Evolutionary conservation across 495 filamentous ascomycete species (phyloP), one percentile per base, ranked within the genome.

Genomic region (Talaromyces trachyspermus): DNA sequence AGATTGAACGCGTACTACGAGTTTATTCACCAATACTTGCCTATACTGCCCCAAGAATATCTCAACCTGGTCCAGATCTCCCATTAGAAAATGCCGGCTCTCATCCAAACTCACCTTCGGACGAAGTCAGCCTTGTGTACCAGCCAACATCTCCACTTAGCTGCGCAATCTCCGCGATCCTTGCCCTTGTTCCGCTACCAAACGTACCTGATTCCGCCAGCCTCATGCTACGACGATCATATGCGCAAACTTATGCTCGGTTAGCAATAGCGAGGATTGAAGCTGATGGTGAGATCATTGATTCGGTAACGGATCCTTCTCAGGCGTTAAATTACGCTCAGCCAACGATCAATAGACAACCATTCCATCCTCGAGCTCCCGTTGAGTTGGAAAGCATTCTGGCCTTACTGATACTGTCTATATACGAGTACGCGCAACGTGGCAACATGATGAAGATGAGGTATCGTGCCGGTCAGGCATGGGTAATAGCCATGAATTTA

Each of bases 371-470:
- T 15, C 61, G 56, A 18, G 63, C 69, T 8, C 77, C 77, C 3
- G 60, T 76, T 14, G 75, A 79, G 42, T 54, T 76, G 7, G 78
- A 82, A 55, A 68, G 64, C 33, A 56, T 80, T 26, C 65, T 82
- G 18, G 75, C 78, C 12, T 64, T 80, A 22, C 54, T 81, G 14
- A 49, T 81, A 12, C 69, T 82, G 4, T 77, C 74, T 29, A 66
- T 75, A 4, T 82, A 81, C 49, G 78, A 82, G 55, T 82, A 82
- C 58, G 63, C 70, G 4, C 77, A 82, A 48, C 64, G 78, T 22
- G 78, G 78, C 0, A 82, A 82, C 60, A 58, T 81, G 52, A 62
- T 76, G 38, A 82, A 81, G 50, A 80, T 81, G 78, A 66, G 73
- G 33, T 77, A 73, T 47, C 72, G 77, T 42, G 72, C 77, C 1